These are phyloP conservation scores for Beauveria sp. DNA, from an alignment of 2,329 filamentous ascomycete genomes.

Conservation along the genomic window DNA sequence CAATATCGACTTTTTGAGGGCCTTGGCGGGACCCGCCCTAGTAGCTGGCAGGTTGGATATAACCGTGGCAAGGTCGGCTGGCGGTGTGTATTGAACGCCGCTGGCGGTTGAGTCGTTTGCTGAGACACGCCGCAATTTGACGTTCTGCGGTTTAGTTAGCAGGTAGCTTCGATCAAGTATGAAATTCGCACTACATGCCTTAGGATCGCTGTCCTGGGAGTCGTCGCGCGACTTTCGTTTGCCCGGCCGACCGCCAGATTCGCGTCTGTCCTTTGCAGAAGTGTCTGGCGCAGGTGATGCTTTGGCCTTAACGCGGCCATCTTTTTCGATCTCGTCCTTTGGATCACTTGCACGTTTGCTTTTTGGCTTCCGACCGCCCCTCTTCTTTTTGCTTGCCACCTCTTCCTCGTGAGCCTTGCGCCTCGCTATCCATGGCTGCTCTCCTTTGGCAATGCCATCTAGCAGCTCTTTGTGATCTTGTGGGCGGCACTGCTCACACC, in stretches of 20 bases:
- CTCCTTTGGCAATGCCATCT: constrained; percentile 68
- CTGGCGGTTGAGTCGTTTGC: constrained; percentile 36
- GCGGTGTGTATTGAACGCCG: constrained; percentile 37
- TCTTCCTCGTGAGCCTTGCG: constrained; percentile 57
- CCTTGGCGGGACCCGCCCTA: constrained; percentile 64
- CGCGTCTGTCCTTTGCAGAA: constrained; percentile 33
- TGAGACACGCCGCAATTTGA: constrained; percentile 46
- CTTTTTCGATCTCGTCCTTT: constrained; percentile 51
- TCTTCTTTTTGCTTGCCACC: constrained; percentile 49
- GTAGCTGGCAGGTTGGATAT: constrained; percentile 50
- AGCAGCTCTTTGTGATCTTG: constrained; percentile 76
- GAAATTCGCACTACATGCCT: constrained; percentile 30
- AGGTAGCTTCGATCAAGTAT: background rate
- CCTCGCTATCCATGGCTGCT: constrained; percentile 76
- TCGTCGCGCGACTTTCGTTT: constrained; percentile 55
- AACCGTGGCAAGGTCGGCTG: constrained; percentile 42
- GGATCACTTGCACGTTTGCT: constrained; percentile 59
- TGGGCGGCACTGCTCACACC: constrained; percentile 83
- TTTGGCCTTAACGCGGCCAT: constrained; percentile 15
- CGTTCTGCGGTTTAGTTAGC: constrained; percentile 24
- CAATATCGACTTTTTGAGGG: constrained; percentile 61
- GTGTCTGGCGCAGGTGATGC: constrained; percentile 29
- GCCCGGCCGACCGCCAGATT: constrained; percentile 26
- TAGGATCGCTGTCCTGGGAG: constrained; percentile 43
- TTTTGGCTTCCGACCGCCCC: constrained; percentile 55